Evolutionary conservation across 352 stramenopile species (phyloP), one percentile per base, ranked within the genome.

Genomic region (Phytophthora sp.): DNA sequence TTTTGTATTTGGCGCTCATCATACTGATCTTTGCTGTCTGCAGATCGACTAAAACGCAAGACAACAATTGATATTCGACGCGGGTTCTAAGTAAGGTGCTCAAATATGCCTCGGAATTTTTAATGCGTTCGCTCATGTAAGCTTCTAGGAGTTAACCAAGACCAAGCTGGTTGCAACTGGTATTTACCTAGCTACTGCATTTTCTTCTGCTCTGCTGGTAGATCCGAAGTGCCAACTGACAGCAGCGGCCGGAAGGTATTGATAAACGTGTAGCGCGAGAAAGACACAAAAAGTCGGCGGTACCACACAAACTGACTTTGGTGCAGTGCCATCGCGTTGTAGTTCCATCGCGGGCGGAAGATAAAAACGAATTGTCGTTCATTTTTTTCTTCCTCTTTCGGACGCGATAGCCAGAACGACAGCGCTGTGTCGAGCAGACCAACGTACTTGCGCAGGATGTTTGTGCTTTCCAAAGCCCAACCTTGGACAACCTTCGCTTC

Each of bases 281-380:
- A 99, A 9, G 89, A 41, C n/a, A 99, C 89, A 62, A 97, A 98
- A 6, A 99, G 77, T n/a, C 92, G 88, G 38, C 96, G 90, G 68
- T 98, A 99, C 96, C 96, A 99, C 24, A 99, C 95, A 66, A 98
- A 99, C 74, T 99, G 96, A 65, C 87, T 97, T 23, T 69, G 49
- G 59, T 99, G 96, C 28, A 95, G 76, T 38, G 85, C 78, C 95
- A 99, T 98, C 1, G 89, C 90, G 12, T 73, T 82, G 83, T 97
- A 98, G 54, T 92, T 96, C 76, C 76, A 91, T 57, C 56, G 74
- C 28, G 84, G 82, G 4, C 67, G 72, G 53, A 76, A 85, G 12
- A 79, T 45, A 34, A 94, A 87, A 20, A 91, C 77, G 41, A 87
- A 87, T 28, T 77, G 68, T n/a, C 54, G 54, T 27, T 77, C 53